Evolutionary conservation across 2,329 filamentous ascomycete species (phyloP), one percentile per base, ranked within the genome.

Genomic region (Trichoderma sp.): DNA sequence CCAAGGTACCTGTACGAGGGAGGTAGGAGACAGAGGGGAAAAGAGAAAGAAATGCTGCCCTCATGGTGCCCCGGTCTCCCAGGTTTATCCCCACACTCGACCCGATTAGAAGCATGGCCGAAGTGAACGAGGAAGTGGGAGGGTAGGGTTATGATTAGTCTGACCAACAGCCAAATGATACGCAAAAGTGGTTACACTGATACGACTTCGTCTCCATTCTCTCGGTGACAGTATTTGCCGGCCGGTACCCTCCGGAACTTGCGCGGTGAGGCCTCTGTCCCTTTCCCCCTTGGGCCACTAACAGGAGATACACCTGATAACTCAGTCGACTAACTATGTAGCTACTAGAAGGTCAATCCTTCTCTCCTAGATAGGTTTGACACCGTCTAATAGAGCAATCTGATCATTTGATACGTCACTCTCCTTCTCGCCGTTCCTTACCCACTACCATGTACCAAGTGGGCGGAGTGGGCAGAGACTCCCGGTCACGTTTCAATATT

Each of bases 21-120:
- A n/a, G 35, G 54, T 42, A 58, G 54, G 34, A 39, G 15, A 22
- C 9, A 19, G 42, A 19, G n/a, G 19, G 42, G 19, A 19, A 45
- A 9, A 22, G 42, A 22, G 35, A 25, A 39, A 39, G 5, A n/a
- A 27, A 25, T 29, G 7, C 19, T 52, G 59, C 61, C 45, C 50
- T 56, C 61, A 64, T 56, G 61, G 61, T 35, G 35, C 61, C 50
- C 61, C 19, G 29, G 61, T 56, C 25, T 22, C n/a, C 61, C n/a
- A 19, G n/a, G 50, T 15, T 32, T 34, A 54, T 56, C 50, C 61
- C 61, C 61, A 64, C 61, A 64, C n/a, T 56, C 35, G 25, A 19
- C 37, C 22, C 50, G 37, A 64, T 32, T 29, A 13, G 25, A 39
- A 10, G 7, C 10, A 64, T 39, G 50, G 34, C 25, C 17, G 27